Evolutionary conservation across 257 asterid species (phyloP).

Genomic region (Mitragyna speciosa): DNA sequence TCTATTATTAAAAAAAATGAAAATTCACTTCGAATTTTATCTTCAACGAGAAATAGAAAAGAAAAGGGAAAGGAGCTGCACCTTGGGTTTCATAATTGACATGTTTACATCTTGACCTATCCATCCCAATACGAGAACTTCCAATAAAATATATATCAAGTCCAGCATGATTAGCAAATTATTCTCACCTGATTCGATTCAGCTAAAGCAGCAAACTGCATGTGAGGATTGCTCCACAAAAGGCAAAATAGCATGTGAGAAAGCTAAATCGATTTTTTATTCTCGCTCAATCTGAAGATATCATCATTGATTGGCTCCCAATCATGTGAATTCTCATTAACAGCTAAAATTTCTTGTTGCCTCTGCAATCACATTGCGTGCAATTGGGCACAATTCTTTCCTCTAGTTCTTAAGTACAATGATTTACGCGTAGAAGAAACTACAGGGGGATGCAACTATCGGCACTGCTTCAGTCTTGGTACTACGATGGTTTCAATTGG

Average conservation of each 20-base stretch:
- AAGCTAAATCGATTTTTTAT: slow-evolving; percentile 2
- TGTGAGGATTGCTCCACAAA: slow-evolving; percentile 13
- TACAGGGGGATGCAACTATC: neutral
- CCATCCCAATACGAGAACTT: neutral
- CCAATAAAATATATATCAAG: neutral
- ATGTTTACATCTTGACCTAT: neutral
- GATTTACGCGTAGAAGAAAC: neutral
- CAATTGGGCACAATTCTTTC: neutral
- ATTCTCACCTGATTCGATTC: slow-evolving; percentile 12
- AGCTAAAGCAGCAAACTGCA: slow-evolving; percentile 12
- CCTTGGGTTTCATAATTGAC: neutral
- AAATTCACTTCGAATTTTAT: neutral
- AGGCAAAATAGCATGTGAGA: slow-evolving; percentile 10
- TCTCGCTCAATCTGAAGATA: neutral
- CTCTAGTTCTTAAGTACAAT: too few relatives aligned
- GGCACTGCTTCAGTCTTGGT: neutral
- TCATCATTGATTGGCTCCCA: neutral
- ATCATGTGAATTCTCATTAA: slow-evolving; percentile 20
- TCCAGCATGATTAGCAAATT: slow-evolving; percentile 1
- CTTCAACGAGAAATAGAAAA: too few relatives aligned
- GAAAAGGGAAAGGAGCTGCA: neutral
- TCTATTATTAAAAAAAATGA: neutral
- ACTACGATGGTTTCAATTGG: neutral
- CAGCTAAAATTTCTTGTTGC: neutral
- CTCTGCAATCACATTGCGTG: neutral